These are phyloP conservation scores for Myxozyma nipponensis DNA, from an alignment of 805 yeast species.

Conservation along the genomic window DNA sequence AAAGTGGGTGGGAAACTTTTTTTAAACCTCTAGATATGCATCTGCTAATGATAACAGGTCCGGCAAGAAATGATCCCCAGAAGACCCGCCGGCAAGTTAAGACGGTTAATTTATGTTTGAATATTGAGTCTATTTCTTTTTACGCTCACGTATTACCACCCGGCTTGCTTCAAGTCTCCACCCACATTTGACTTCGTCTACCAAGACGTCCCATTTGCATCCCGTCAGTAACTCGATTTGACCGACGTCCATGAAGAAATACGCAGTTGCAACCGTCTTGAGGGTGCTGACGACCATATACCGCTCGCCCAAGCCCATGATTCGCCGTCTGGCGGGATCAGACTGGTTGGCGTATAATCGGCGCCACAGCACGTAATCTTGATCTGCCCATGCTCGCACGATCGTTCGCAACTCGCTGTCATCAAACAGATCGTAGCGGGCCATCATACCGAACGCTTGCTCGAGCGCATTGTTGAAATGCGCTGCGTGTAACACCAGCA, in stretches of 20 bases:
- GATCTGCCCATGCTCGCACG: conserved; percentile 27
- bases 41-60: conserved; percentile 13
- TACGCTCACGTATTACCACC: conserved; percentile 22
- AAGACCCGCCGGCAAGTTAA: neutral
- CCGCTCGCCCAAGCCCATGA: conserved; percentile 26
- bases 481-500: conserved; percentile 44
- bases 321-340: conserved; percentile 21
- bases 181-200: conserved; percentile 19
- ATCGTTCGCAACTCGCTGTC: conserved; percentile 19
- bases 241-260: conserved; percentile 13
- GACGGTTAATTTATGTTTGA: neutral
- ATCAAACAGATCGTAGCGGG: conserved; percentile 8
- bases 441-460: conserved; percentile 27
- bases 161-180: conserved; percentile 18
- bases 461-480: conserved; percentile 16
- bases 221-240: conserved; percentile 21
- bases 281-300: conserved; percentile 15
- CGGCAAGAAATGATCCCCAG: conserved; percentile 23
- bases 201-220: conserved; percentile 18
- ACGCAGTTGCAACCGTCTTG: conserved; percentile 20
- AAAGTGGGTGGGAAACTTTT: conserved; percentile 47
- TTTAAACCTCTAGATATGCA: neutral
- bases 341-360: conserved; percentile 12
- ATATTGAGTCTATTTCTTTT: neutral
- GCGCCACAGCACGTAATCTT: conserved; percentile 28